A percentile compares a stretch with the other conserved stretches of the same genome.
Conservation (phyloP, 164 flowering plant genomes). For the Magnolia kwangsiensis region DNA sequence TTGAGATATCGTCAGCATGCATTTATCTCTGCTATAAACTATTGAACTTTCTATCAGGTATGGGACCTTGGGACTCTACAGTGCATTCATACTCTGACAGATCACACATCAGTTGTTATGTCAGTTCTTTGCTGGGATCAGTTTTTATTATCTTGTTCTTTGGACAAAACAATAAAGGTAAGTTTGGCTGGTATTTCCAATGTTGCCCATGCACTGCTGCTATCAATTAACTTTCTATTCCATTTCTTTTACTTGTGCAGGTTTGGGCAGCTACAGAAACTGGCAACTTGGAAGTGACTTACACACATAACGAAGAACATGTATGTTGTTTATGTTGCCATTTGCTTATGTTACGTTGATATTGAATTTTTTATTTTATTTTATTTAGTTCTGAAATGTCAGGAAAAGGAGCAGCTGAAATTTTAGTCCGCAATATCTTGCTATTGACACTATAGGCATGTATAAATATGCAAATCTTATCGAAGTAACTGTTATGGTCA, state of each 20-base stretch:
- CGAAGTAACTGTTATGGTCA: no score
- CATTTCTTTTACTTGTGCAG: constrained; percentile 36
- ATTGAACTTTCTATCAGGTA: constrained; percentile 28
- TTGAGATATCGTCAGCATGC: no score
- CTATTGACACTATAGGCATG: no score
- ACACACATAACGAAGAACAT: constrained; percentile 82
- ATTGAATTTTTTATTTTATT: background rate
- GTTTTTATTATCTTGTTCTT: constrained; percentile 77
- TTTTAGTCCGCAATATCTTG: no score
- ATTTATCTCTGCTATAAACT: background rate
- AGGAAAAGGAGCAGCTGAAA: background rate
- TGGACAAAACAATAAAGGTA: constrained; percentile 85
- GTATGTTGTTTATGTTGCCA: constrained; percentile 36
- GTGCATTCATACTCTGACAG: constrained; percentile 71
- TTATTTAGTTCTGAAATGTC: no score
- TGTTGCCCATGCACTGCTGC: background rate
- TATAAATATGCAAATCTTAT: no score
- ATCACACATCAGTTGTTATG: constrained; percentile 83
- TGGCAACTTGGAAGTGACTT: constrained; percentile 87
- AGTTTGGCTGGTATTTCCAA: constrained; percentile 3
- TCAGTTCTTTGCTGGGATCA: constrained; percentile 96
- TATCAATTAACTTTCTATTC: constrained; percentile 3
- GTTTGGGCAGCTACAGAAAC: constrained; percentile 81
- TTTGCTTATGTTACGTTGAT: background rate
- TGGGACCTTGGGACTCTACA: constrained; percentile 86